Evolutionary conservation across 2,329 filamentous ascomycete species (phyloP), one percentile per base, ranked within the genome.

Genomic region (Ascochyta rabiei): DNA sequence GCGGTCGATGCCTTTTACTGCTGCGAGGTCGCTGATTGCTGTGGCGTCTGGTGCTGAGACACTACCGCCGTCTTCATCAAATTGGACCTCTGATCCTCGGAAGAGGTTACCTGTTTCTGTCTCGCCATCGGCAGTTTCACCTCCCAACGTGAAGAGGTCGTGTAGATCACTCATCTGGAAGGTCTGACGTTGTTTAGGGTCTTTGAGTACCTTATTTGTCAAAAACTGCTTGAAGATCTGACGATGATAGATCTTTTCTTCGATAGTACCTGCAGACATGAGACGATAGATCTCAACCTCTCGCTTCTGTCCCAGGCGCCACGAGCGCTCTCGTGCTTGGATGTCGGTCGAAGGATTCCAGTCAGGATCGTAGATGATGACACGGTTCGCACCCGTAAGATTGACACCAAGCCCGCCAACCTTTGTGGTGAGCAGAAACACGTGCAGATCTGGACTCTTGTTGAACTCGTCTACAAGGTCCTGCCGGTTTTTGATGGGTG

Each of bases 151-250:
- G 74, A 99, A 99, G 0, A 99, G 82, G 71, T 99, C 93, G 62
- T 97, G 91, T 15, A 99, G 78, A 67, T 98, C 93, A 54, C 88
- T 89, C 67, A 96, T 82, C 54, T 96, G 91, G 73, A 98, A 96
- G 0, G 89, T 92, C 61, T 95, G 91, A 19, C 91, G 87, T 74
- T 98, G 93, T 69, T 96, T 96, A 0, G 95, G 92, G 66, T 99
- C 93, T 64, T 90, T 93, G 45, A 99, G 76, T 6, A 99, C 93
- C 74, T 98, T 98, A 77, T 98, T 96, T 3, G 92, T 95, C 58
- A 99, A 82, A 70, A 98, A 97, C 66, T 98, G 93, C 75, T 99
- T 99, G 81, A 96, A 99, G 45, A 99, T 95, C 70, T 99, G 95
- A 15, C 96, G 89, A 74, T 99, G 93, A 60, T 98, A 99, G 26